Evolutionary conservation across 2,329 filamentous ascomycete genomes (phyloP).

Genomic region (Pyricularia grisea): DNA sequence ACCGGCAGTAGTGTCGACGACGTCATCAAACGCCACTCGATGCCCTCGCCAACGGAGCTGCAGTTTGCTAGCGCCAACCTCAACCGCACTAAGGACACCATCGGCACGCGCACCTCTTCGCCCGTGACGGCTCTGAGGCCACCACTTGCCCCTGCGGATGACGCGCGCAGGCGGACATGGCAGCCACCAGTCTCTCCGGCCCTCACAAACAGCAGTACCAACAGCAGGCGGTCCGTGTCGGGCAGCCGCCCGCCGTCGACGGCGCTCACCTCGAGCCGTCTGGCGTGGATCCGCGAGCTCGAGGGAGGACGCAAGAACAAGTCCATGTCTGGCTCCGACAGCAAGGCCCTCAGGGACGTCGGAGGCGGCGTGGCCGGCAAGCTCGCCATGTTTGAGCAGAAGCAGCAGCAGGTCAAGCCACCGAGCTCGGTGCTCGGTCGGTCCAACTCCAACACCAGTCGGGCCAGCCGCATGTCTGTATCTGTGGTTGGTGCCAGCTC

Average conservation of each 20-base stretch:
- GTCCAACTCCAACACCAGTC: not conserved
- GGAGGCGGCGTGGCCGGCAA: not conserved
- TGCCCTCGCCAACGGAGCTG: not conserved
- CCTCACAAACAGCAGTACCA: not conserved
- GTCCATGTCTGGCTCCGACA: not conserved
- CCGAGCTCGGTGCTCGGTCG: not conserved
- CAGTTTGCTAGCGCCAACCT: not conserved
- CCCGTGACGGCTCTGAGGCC: not conserved
- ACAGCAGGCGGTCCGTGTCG: not conserved
- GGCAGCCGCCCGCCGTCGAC: not conserved
- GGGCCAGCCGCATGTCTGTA: not conserved
- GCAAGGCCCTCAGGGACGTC: not conserved
- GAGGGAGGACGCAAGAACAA: not conserved
- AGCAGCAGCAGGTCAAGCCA: not conserved
- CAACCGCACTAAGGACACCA: not conserved
- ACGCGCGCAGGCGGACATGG: not conserved
- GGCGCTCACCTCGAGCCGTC: not conserved
- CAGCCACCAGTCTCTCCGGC: not conserved
- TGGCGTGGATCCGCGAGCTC: not conserved
- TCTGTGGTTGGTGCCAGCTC: not conserved
- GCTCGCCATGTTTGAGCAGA: not conserved
- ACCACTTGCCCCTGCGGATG: not conserved
- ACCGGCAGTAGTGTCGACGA: not conserved
- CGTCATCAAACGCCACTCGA: not conserved
- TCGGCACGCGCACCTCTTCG: not conserved